These are phyloP conservation scores for Phytophthora ohioensis DNA, from an alignment of 352 stramenopile genomes.

Conservation along the genomic window DNA sequence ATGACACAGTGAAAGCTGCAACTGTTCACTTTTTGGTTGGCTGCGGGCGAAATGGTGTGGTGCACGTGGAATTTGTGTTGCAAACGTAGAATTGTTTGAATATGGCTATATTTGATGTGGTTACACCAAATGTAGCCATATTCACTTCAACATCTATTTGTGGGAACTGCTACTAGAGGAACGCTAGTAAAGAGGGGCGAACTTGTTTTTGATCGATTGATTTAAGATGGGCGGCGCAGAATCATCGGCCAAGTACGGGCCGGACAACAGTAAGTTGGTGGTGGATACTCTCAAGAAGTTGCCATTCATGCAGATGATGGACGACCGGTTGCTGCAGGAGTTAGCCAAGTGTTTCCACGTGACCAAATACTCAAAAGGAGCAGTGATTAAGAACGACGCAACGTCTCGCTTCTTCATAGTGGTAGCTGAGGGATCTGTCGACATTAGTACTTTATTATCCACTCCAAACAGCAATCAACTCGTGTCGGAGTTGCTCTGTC, in stretches of 20 bases:
- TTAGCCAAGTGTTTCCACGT: constrained; percentile 69
- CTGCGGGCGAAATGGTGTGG: constrained; percentile 20
- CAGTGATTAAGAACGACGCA: constrained; percentile 54
- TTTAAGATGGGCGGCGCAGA: constrained; percentile 21
- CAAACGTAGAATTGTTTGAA: not conserved
- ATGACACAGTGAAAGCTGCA: constrained; percentile 13
- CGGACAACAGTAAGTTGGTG: constrained; percentile 37
- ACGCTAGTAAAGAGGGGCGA: not conserved
- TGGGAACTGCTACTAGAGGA: not conserved
- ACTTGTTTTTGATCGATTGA: not conserved
- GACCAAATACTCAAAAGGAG: constrained; percentile 52
- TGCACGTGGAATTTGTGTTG: not conserved
- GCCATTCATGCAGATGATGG: constrained; percentile 76
- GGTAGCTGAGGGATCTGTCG: constrained; percentile 61
- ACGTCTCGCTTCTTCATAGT: constrained; percentile 61
- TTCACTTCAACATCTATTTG: not conserved
- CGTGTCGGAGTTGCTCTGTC: constrained; percentile 63
- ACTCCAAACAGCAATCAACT: constrained; percentile 54
- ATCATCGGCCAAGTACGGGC: constrained; percentile 26
- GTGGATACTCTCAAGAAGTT: constrained; percentile 58
- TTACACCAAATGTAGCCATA: not conserved
- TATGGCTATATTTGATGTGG: not conserved
- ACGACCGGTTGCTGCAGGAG: constrained; percentile 57
- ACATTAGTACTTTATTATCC: constrained; percentile 64
- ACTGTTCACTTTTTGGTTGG: constrained; percentile 30